Percentiles rank a stretch among this genome's conserved stretches.
Conservation (phyloP, 306 rosid genomes). For the Heteromeles arbutifolia region DNA sequence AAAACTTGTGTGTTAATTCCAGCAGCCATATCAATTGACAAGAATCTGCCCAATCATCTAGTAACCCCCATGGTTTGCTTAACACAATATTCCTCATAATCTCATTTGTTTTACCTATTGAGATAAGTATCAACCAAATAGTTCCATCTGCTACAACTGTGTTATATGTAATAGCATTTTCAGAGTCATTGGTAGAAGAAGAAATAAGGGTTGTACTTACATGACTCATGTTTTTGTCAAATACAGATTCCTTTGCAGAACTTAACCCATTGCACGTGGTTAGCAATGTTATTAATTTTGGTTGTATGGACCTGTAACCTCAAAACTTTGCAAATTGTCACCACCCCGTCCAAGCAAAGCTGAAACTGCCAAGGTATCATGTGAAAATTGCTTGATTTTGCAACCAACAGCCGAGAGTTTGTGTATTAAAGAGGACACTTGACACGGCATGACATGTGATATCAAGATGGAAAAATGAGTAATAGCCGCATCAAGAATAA, state of each 20-base stretch:
- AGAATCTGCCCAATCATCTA: too few species aligned
- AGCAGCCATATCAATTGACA: too few species aligned
- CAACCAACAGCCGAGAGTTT: constrained; percentile 27
- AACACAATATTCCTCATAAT: too few species aligned
- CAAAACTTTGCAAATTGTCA: too few species aligned
- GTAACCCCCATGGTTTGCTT: too few species aligned
- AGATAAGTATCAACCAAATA: too few species aligned
- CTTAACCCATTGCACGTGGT: not conserved
- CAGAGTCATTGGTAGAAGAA: too few species aligned
- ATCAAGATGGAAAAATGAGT: constrained; percentile 6
- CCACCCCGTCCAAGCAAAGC: not conserved
- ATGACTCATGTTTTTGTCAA: constrained; percentile 27
- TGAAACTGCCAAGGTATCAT: constrained; percentile 20
- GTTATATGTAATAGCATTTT: too few species aligned
- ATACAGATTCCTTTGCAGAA: constrained; percentile 17
- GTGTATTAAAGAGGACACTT: constrained; percentile 17
- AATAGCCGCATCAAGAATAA: constrained; percentile 4
- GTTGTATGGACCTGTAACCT: constrained; percentile 31
- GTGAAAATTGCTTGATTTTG: constrained; percentile 16
- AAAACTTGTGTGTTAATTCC: too few species aligned
- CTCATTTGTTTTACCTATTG: too few species aligned
- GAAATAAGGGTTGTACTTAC: not conserved
- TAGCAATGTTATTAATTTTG: constrained; percentile 25
- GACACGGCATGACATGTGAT: constrained; percentile 25
- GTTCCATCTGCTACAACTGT: too few species aligned